These are phyloP conservation scores for Neopestalotiopsis sp. DNA, from an alignment of 2,329 filamentous ascomycete genomes.

Conservation along the genomic window DNA sequence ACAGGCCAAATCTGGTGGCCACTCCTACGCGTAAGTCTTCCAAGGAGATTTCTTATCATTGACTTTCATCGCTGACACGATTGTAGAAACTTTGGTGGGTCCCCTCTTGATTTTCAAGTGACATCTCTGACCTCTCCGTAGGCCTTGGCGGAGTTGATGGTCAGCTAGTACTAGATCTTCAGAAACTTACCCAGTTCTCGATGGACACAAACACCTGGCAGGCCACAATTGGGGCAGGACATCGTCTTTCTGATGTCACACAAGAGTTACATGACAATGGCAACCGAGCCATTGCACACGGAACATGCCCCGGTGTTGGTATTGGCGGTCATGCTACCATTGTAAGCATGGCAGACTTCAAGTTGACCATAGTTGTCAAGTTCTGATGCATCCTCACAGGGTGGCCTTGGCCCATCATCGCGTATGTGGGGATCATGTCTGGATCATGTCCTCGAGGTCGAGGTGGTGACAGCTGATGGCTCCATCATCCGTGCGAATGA, in stretches of 20 bases:
- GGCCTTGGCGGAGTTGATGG: constrained; percentile 58
- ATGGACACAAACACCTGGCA: constrained; percentile 59
- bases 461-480: constrained; percentile 64
- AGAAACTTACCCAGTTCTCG: constrained; percentile 56
- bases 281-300: constrained; percentile 63
- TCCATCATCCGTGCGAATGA: constrained; percentile 53
- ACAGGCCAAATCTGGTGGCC: constrained; percentile 68
- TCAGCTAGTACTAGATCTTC: constrained; percentile 59
- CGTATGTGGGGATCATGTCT: constrained; percentile 64
- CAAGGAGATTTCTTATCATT: background rate
- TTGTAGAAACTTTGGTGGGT: constrained; percentile 40
- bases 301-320: constrained; percentile 64
- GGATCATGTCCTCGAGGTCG: constrained; percentile 60
- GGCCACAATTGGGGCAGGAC: constrained; percentile 61
- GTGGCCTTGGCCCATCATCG: constrained; percentile 63
- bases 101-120: background rate
- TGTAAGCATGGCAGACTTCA: constrained; percentile 39
- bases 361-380: background rate
- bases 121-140: constrained; percentile 19
- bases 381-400: constrained; percentile 40
- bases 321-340: constrained; percentile 65
- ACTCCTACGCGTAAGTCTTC: constrained; percentile 62
- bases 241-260: constrained; percentile 57
- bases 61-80: background rate
- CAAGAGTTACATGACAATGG: constrained; percentile 55